Conservation (phyloP, 441 rosid genomes). For the Gossypium lobatum region DNA sequence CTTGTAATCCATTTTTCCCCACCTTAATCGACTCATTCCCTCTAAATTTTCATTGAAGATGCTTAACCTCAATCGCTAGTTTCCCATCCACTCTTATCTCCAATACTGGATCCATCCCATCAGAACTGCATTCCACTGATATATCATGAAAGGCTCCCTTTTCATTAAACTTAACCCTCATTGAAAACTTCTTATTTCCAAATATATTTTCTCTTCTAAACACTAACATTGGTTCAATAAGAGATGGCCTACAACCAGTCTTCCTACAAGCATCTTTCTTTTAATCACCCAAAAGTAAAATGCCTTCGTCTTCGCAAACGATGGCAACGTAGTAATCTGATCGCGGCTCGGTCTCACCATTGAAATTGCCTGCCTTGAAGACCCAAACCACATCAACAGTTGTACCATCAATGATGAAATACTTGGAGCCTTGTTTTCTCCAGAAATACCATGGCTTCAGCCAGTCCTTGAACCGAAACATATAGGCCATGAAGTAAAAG, state of each 20-base stretch:
- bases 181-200: conserved; percentile 66
- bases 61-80: conserved; percentile 41
- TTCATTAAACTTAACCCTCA: conserved; percentile 53
- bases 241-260: conserved; percentile 70
- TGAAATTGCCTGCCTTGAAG: conserved; percentile 61
- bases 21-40: conserved; percentile 55
- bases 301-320: conserved; percentile 70
- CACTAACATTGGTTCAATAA: conserved; percentile 59
- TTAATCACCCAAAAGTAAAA: conserved; percentile 66
- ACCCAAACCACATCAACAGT: conserved; percentile 70
- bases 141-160: conserved; percentile 53
- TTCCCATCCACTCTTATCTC: conserved; percentile 63
- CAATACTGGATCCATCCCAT: conserved; percentile 44
- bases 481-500: conserved; percentile 55
- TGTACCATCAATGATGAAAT: conserved; percentile 48
- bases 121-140: conserved; percentile 44
- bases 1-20: conserved; percentile 41
- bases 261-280: conserved; percentile 68
- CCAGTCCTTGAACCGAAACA: conserved; percentile 51
- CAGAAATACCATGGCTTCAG: conserved; percentile 89
- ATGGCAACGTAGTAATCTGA: conserved; percentile 78
- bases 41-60: conserved; percentile 76
- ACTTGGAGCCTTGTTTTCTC: conserved; percentile 83
- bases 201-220: conserved; percentile 71
- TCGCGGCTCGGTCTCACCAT: conserved; percentile 73